Percentiles rank a stretch among this genome's conserved stretches.
Conservation (phyloP, 495 filamentous ascomycete species). For the Penicillium verhagenii region DNA sequence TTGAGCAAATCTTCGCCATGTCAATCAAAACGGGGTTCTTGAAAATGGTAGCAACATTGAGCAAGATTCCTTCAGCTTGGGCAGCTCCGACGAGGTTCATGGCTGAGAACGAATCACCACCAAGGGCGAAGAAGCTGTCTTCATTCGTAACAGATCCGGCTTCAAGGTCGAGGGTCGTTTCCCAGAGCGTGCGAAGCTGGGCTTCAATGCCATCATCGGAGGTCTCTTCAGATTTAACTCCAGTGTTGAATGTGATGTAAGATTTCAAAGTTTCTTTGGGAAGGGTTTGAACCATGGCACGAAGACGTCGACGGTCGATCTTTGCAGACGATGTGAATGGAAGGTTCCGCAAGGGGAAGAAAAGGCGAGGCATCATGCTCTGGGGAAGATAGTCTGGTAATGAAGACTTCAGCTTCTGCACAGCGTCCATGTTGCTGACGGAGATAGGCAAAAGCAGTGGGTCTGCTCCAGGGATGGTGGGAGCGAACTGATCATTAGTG, state of each 20-base stretch:
- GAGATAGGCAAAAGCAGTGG: conserved; percentile 36
- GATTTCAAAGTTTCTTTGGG: conserved; percentile 39
- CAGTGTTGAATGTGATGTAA: conserved; percentile 38
- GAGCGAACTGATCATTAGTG: conserved; percentile 17
- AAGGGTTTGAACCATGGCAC: conserved; percentile 36
- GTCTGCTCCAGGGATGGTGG: conserved; percentile 22
- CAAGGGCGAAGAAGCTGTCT: conserved; percentile 54
- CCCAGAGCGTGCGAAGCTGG: conserved; percentile 38
- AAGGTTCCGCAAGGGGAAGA: conserved; percentile 56
- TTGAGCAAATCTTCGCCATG: conserved; percentile 41
- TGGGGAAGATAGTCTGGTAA: conserved; percentile 39
- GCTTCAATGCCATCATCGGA: conserved; percentile 30
- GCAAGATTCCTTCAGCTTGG: conserved; percentile 38
- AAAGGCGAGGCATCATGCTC: conserved; percentile 64
- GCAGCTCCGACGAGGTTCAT: conserved; percentile 55
- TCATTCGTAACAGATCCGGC: conserved; percentile 39
- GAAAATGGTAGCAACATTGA: conserved; percentile 53
- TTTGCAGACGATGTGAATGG: conserved; percentile 59
- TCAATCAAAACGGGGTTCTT: conserved; percentile 44
- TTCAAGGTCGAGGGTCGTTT: conserved; percentile 35
- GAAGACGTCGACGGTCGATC: conserved; percentile 59
- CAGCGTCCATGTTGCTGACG: conserved; percentile 24
- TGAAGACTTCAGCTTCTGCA: conserved; percentile 35
- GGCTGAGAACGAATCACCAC: conserved; percentile 56
- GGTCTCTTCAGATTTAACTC: conserved; percentile 18